A percentile compares a stretch with the other conserved stretches of the same genome.
Evolutionary conservation across 306 rosid genomes (phyloP).

Genomic region (Citrullus colocynthis): DNA sequence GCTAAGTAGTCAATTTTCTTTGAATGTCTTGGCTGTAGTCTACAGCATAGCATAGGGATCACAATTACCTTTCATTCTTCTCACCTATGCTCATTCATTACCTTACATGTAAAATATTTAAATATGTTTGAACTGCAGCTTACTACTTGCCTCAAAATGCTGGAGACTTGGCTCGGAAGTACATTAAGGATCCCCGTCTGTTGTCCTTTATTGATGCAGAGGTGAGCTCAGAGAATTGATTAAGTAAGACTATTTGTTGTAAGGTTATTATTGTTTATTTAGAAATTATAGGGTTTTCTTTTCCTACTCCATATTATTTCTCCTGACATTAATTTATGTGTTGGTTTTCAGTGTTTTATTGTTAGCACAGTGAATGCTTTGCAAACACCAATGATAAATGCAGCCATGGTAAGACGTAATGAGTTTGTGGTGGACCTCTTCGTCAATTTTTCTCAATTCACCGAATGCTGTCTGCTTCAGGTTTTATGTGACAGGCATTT

Average conservation of each 20-base stretch:
- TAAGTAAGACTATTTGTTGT: not conserved
- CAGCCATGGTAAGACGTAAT: constrained; percentile 59
- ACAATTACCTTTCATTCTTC: constrained; percentile 6
- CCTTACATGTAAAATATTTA: not conserved
- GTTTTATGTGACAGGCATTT: constrained; percentile 91
- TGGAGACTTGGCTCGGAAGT: constrained; percentile 79
- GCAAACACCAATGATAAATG: constrained; percentile 98
- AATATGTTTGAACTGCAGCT: constrained; percentile 36
- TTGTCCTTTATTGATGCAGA: constrained; percentile 94
- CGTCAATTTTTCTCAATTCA: constrained; percentile 6
- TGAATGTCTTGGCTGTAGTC: not conserved
- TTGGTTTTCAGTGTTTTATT: constrained; percentile 68
- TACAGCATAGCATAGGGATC: not conserved
- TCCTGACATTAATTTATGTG: constrained; percentile 5
- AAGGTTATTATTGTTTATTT: not conserved
- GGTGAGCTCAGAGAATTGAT: constrained; percentile 30
- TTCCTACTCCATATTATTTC: not conserved
- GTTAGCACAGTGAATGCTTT: constrained; percentile 92
- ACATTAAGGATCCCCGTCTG: constrained; percentile 63
- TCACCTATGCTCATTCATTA: not conserved
- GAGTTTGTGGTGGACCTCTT: not conserved
- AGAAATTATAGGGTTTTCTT: not conserved
- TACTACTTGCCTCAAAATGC: constrained; percentile 94
- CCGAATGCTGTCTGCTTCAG: constrained; percentile 20
- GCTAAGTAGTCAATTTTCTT: constrained; percentile 10